A percentile compares a stretch with the other conserved stretches of the same genome.
Conservation (phyloP, 2,329 filamentous ascomycete species). For the Clonostachys chloroleuca region DNA sequence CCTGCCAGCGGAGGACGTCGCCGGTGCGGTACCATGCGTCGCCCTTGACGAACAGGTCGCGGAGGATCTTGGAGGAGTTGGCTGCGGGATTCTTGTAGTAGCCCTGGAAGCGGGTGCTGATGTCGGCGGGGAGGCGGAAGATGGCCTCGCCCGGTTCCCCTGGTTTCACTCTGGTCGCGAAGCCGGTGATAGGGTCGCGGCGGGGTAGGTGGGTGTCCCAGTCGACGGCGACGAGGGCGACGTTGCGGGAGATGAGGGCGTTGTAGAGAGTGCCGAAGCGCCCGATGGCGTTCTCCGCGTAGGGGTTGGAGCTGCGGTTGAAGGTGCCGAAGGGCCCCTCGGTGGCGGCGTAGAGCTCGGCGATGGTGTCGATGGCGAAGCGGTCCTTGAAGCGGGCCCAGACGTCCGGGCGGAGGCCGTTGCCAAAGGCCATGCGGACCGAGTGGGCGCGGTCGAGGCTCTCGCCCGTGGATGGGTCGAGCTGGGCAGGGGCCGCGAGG, state of each 20-base stretch:
- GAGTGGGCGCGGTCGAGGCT: slow-evolving; percentile 68
- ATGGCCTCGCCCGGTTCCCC: slow-evolving; percentile 74
- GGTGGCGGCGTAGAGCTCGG: slow-evolving; percentile 78
- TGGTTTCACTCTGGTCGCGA: slow-evolving; percentile 54
- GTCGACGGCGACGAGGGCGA: slow-evolving; percentile 66
- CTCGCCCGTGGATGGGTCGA: slow-evolving; percentile 60
- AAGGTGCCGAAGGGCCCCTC: slow-evolving; percentile 67
- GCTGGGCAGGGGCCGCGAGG: slow-evolving; percentile 59
- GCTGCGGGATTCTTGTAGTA: slow-evolving; percentile 74
- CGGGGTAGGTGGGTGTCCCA: slow-evolving; percentile 62
- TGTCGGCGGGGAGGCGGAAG: slow-evolving; percentile 62
- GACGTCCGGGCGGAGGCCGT: slow-evolving; percentile 79
- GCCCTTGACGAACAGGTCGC: slow-evolving; percentile 67
- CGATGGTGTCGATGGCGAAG: slow-evolving; percentile 69
- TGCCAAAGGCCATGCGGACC: slow-evolving; percentile 75
- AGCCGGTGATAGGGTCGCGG: slow-evolving; percentile 64
- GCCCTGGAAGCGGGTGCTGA: slow-evolving; percentile 64
- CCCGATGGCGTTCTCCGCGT: slow-evolving; percentile 73
- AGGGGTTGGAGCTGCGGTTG: slow-evolving; percentile 71
- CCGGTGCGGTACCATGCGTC: slow-evolving; percentile 83
- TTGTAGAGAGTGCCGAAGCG: slow-evolving; percentile 61
- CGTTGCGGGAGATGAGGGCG: slow-evolving; percentile 41
- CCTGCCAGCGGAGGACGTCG: slow-evolving; percentile 71
- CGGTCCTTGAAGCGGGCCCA: slow-evolving; percentile 82
- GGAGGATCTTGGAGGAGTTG: slow-evolving; percentile 68